Conservation (phyloP, 2,329 filamentous ascomycete genomes). For the Coniochaeta sp. region DNA sequence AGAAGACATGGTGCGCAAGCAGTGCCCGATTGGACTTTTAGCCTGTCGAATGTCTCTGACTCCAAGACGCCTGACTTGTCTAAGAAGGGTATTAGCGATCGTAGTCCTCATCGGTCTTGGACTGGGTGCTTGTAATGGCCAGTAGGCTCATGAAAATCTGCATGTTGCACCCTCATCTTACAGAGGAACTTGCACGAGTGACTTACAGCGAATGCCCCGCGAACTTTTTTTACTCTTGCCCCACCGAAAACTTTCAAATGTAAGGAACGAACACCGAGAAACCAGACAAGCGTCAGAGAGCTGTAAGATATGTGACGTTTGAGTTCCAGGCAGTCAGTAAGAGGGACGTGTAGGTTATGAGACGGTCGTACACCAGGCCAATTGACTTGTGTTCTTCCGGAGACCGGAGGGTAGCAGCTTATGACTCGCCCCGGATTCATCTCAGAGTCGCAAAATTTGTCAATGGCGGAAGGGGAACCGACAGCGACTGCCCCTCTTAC, state of each 20-base stretch:
- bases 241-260: background rate
- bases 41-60: too few relatives aligned
- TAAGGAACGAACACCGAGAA: background rate
- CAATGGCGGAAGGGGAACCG: background rate
- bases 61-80: background rate
- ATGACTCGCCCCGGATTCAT: background rate
- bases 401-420: background rate
- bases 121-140: background rate
- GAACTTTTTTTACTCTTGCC: background rate
- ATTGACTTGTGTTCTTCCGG: background rate
- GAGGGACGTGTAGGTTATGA: background rate
- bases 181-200: background rate
- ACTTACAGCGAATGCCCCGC: background rate
- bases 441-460: background rate
- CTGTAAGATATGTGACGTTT: background rate
- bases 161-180: background rate
- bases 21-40: background rate
- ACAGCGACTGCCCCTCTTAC: constrained; percentile 22
- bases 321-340: background rate
- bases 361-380: background rate
- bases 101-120: background rate
- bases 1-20: constrained; percentile 26
- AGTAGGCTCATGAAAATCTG: background rate
- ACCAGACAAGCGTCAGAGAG: too few relatives aligned
- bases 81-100: background rate